Conservation (phyloP, 805 yeast species). For the Suhomyces tanzawaensis region DNA sequence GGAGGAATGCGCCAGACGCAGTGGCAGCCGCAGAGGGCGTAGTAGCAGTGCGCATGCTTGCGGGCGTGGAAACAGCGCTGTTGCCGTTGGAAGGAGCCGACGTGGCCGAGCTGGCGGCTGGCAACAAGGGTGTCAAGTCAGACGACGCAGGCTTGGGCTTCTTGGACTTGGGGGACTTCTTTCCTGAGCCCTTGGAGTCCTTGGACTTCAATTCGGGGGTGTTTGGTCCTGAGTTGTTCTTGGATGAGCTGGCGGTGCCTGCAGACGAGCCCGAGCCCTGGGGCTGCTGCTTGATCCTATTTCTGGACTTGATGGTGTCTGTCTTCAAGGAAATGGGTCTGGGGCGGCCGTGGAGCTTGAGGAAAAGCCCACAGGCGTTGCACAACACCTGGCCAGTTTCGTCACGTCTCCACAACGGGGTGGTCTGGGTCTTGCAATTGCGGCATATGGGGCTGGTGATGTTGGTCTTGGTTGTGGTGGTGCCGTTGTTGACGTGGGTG, state of each 20-base stretch:
- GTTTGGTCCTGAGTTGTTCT: conserved; percentile 45
- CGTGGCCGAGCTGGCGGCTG: conserved; percentile 17
- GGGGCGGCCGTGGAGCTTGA: conserved; percentile 88
- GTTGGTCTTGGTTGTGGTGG: conserved; percentile 63
- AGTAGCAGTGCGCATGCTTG: conserved; percentile 1
- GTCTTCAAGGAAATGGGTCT: conserved; percentile 90
- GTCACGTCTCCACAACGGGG: conserved; percentile 95
- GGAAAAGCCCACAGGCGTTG: conserved; percentile 89
- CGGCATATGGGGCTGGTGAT: conserved; percentile 73
- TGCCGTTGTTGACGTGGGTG: conserved; percentile 55
- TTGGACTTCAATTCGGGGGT: conserved; percentile 58
- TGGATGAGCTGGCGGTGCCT: conserved; percentile 6
- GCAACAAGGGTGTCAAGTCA: conserved; percentile 28
- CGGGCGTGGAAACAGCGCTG: conserved; percentile 4
- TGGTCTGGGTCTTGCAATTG: conserved; percentile 88
- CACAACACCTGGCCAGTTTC: conserved; percentile 85
- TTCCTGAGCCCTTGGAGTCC: conserved; percentile 29
- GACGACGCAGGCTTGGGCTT: conserved; percentile 7
- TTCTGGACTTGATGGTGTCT: conserved; percentile 87
- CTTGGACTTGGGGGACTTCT: conserved; percentile 23
- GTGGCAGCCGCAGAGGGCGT: conserved; percentile 2
- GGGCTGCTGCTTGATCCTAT: conserved; percentile 63
- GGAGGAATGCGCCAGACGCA: conserved; percentile 8
- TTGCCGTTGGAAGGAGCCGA: conserved; percentile 11
- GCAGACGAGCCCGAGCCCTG: conserved; percentile 9